Base-by-base conservation (phyloP, 192 early-diverging fungal species). In the Funneliformis mosseae region DNA sequence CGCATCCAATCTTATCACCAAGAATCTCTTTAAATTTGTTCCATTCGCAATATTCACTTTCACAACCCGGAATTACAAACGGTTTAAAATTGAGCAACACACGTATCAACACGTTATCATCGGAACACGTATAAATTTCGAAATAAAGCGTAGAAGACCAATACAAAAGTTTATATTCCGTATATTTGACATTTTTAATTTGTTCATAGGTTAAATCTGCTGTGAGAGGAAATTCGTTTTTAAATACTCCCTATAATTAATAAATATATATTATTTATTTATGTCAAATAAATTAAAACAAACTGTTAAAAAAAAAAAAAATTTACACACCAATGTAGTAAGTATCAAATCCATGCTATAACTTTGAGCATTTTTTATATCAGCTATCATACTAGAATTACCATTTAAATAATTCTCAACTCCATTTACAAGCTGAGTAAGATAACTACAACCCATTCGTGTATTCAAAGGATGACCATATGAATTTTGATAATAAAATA, bases 321-420 rank as follows among this genome's bases (percentile, higher is more conserved):
- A 33, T 33, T 71, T 8, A 71, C 69, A 43, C 43, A 71, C 69
- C 41, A 71, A 45, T 46, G 42, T 10, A 41, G 42, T 71, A 41
- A 71, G n/a, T n/a, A 8, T 4, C n/a, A 45, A 0, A 21, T 16
- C 6, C 21, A 71, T 5, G n/a, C 41, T 41, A 41, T 18, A 71
- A 18, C 69, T 21, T 21, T 71, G 69, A 71, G 69, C 18, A 71
- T 71, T 43, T 8, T 71, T 71, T 41, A 71, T 18, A 71, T 71
- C 69, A n/a, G 69, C 69, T 71, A 71, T 43, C 69, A 71, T 43
- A 5, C 3, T 2, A 71, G 69, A 71, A 3, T 41, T 71, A 16
- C 69, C 69, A 43, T 23, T 71, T 71, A 71, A 43, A 43, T 71
- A 71, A 71, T 43, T n/a, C 3, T 63, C 61, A 63, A 63, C 61